A percentile compares a stretch with the other conserved stretches of the same genome.
These are phyloP conservation scores for Wallacemonas collosoma DNA, from an alignment of 208 protist species.

Conservation along the genomic window DNA sequence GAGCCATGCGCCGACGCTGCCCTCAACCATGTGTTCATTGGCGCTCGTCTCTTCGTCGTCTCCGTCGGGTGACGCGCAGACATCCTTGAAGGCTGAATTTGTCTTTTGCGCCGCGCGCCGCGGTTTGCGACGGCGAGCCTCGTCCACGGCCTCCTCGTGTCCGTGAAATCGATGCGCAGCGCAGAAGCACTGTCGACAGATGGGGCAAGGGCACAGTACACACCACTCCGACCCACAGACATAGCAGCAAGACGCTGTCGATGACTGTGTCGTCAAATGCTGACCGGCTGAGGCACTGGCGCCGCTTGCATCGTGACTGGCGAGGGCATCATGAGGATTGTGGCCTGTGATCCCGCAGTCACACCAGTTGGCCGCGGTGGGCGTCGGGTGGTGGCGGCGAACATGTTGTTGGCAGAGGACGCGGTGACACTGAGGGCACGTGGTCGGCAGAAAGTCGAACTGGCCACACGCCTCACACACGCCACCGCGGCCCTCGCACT, in stretches of 20 bases:
- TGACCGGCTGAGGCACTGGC: neutral
- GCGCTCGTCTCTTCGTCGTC: neutral
- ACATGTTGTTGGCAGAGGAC: constrained; percentile 65
- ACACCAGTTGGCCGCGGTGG: constrained; percentile 5
- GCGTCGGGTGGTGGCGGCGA: constrained; percentile 34
- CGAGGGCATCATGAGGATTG: neutral
- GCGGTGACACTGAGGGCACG: constrained; percentile 52
- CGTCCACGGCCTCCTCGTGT: constrained; percentile 33
- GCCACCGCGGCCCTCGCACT: constrained; percentile 53
- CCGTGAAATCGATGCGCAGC: constrained; percentile 67
- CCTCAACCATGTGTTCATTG: neutral
- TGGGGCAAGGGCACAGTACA: constrained; percentile 47
- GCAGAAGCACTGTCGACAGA: constrained; percentile 48
- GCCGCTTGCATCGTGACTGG: neutral
- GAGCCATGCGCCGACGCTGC: neutral
- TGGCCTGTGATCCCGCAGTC: neutral
- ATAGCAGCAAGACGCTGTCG: constrained; percentile 21
- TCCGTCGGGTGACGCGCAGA: too few relatives aligned
- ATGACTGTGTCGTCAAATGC: neutral
- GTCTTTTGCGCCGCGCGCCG: neutral
- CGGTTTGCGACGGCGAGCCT: neutral
- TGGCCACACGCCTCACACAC: constrained; percentile 63
- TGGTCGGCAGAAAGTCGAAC: constrained; percentile 71
- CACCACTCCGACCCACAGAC: constrained; percentile 36
- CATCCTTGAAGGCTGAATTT: neutral